These are phyloP conservation scores for Penicillium sp. DNA, from an alignment of 2,329 filamentous ascomycete species.

Conservation along the genomic window DNA sequence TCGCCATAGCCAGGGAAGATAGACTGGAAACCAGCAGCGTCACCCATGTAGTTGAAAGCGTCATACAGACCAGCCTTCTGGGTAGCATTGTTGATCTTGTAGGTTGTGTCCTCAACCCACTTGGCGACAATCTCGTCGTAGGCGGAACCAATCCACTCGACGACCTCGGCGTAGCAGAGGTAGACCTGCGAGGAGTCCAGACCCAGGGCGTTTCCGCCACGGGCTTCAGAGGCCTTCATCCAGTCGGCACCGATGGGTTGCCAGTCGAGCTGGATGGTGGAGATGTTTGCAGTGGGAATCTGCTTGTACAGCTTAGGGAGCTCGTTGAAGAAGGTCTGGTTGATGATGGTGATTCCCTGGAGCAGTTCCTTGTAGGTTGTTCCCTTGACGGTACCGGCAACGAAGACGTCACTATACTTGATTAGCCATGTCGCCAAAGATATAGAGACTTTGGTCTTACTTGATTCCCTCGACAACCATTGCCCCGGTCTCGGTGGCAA, in stretches of 20 bases:
- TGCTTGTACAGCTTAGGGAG: constrained; percentile 41
- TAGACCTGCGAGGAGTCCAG: constrained; percentile 37
- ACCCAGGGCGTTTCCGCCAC: constrained; percentile 30
- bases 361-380: constrained; percentile 34
- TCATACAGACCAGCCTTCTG: constrained; percentile 28
- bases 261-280: constrained; percentile 44
- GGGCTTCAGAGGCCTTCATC: constrained; percentile 30
- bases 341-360: constrained; percentile 41
- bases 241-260: constrained; percentile 40
- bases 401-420: constrained; percentile 34
- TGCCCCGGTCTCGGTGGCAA: constrained; percentile 33
- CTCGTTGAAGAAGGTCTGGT: constrained; percentile 41
- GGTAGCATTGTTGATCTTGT: constrained; percentile 30
- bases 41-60: constrained; percentile 39
- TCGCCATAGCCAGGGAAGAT: constrained; percentile 38
- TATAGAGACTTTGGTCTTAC: constrained; percentile 12
- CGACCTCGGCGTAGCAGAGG: constrained; percentile 41
- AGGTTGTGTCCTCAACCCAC: constrained; percentile 36
- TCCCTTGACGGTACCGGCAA: constrained; percentile 37
- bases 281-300: constrained; percentile 38
- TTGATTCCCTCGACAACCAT: constrained; percentile 38
- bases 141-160: constrained; percentile 34
- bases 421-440: neutral
- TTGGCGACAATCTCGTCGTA: constrained; percentile 32
- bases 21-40: constrained; percentile 39